Evolutionary conservation across 2,329 filamentous ascomycete genomes (phyloP).

Genomic region (Penicillium sp.): DNA sequence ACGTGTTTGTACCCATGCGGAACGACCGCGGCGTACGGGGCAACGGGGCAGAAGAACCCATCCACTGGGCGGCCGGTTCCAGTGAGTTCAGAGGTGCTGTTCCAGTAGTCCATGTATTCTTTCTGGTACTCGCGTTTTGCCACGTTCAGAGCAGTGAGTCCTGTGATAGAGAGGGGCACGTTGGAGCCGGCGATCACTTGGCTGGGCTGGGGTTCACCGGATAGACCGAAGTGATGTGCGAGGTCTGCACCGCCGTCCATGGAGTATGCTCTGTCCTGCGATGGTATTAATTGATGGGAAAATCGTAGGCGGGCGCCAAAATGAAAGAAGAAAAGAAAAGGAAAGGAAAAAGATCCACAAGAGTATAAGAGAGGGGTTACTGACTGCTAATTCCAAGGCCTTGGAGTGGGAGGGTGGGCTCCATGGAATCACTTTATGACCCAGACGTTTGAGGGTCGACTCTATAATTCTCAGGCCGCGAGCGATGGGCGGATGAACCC

Average conservation of each 20-base stretch:
- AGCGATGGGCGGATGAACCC: slow-evolving; percentile 52
- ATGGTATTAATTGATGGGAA: background rate
- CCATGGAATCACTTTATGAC: slow-evolving; percentile 57
- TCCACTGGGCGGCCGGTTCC: slow-evolving; percentile 51
- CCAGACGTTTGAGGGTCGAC: slow-evolving; percentile 45
- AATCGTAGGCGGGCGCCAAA: no score
- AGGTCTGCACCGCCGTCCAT: slow-evolving; percentile 49
- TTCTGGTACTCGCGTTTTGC: slow-evolving; percentile 52
- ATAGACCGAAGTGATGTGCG: slow-evolving; percentile 46
- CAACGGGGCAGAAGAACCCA: slow-evolving; percentile 39
- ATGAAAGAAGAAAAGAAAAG: no score
- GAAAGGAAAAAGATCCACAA: no score
- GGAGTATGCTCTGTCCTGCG: slow-evolving; percentile 18
- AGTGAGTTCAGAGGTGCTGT: slow-evolving; percentile 47
- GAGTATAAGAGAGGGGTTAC: slow-evolving; percentile 8
- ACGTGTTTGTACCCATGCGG: slow-evolving; percentile 43
- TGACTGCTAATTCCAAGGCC: slow-evolving; percentile 37
- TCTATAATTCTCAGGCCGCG: slow-evolving; percentile 50
- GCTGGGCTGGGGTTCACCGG: slow-evolving; percentile 49
- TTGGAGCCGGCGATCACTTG: slow-evolving; percentile 35
- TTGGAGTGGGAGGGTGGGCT: slow-evolving; percentile 47
- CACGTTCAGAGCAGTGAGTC: slow-evolving; percentile 47
- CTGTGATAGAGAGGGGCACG: slow-evolving; percentile 32
- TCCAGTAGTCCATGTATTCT: slow-evolving; percentile 60
- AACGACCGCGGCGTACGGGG: slow-evolving; percentile 38